Percentiles rank a stretch among this genome's conserved stretches.
phyloP scores from a whole-genome alignment of 2,329 filamentous ascomycete genomes.

The Chaetothyriales sp. region DNA sequence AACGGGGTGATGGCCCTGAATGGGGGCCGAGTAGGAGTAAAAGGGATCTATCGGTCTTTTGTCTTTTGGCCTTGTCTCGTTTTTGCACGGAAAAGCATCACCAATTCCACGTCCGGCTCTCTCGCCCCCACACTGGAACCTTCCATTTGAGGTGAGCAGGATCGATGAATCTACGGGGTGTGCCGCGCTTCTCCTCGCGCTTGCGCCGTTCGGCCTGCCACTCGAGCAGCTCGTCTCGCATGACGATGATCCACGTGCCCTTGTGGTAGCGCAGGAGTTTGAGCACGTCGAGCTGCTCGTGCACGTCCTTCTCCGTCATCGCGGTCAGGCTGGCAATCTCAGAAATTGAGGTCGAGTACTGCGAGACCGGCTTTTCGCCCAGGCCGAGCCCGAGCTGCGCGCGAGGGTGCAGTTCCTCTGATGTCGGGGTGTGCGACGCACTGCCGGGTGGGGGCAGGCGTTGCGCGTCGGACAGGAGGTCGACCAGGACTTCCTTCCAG shows the following conservation, averaged over 20 bases:
- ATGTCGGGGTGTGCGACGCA: slow-evolving; percentile 14
- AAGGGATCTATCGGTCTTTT: background rate
- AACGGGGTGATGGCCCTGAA: too few species aligned
- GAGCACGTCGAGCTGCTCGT: slow-evolving; percentile 84
- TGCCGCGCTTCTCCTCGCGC: slow-evolving; percentile 69
- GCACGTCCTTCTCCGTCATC: slow-evolving; percentile 96
- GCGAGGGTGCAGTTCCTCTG: slow-evolving; percentile 15
- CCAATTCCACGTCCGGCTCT: slow-evolving; percentile 91
- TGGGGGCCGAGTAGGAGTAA: too few species aligned
- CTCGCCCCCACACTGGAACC: slow-evolving; percentile 84
- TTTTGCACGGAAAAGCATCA: slow-evolving; percentile 26
- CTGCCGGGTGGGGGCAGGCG: slow-evolving; percentile 29
- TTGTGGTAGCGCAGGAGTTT: slow-evolving; percentile 95
- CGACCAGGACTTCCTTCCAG: slow-evolving; percentile 91
- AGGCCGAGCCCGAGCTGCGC: slow-evolving; percentile 4
- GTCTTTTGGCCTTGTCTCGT: background rate
- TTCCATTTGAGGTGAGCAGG: slow-evolving; percentile 79
- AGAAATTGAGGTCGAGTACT: slow-evolving; percentile 58
- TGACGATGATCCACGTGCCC: slow-evolving; percentile 89
- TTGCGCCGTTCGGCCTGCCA: slow-evolving; percentile 57
- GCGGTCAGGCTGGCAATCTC: slow-evolving; percentile 64
- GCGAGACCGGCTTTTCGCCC: background rate
- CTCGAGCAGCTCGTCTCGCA: slow-evolving; percentile 68
- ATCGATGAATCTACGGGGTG: slow-evolving; percentile 49
- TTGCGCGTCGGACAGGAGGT: slow-evolving; percentile 62